Base-by-base conservation (phyloP, 2,329 filamentous ascomycete genomes). In the Diaporthe sp. region DNA sequence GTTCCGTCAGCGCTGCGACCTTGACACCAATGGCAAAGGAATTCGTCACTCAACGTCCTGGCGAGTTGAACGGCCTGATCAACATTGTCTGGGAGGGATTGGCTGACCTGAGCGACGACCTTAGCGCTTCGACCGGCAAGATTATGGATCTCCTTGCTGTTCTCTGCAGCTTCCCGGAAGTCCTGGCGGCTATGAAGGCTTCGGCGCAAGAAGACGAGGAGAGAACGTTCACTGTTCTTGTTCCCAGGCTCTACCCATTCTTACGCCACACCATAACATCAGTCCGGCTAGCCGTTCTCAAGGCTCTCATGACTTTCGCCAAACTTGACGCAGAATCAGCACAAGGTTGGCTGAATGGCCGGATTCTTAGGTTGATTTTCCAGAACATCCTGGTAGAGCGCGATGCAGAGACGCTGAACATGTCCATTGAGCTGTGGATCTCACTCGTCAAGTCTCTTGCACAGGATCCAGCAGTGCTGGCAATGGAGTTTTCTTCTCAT, bases 131-230 rank as follows among this genome's bases (percentile, higher is more conserved):
- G 83, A 99, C 97, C 13, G 97, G 97, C 65, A 97, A 95, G 74
- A 98, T 99, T 73, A 99, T 99, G 97, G 97, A 99, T 83, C 90
- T 99, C 55, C 89, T 99, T 25, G 97, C 97, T 19, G 98, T 97
- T 76, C 91, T 99, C 2, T 99, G 97, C 86, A 94, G 95, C 78
- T 99, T 98, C 86, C 94, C 94, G 0, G 92, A 98, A 85, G 96
- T 98, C 10, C 86, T 99, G 44, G 92, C 96, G 76, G 94, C 96
- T 19, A 99, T 99, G 97, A 98, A 98, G 85, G 87, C 88, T 42
- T 98, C 97, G 74, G 96, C 96, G 10, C 91, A 92, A 10, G 89
- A 94, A 80, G 94, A 98, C 80, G 90, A 95, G 17, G 93, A 96
- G 79, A 93, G 96, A 73, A 98, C 96, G 1, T 99, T 99, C 83